Percentiles rank a stretch among this genome's conserved stretches.
Conservation (phyloP, 2,329 filamentous ascomycete species). For the Cordyceps militaris region DNA sequence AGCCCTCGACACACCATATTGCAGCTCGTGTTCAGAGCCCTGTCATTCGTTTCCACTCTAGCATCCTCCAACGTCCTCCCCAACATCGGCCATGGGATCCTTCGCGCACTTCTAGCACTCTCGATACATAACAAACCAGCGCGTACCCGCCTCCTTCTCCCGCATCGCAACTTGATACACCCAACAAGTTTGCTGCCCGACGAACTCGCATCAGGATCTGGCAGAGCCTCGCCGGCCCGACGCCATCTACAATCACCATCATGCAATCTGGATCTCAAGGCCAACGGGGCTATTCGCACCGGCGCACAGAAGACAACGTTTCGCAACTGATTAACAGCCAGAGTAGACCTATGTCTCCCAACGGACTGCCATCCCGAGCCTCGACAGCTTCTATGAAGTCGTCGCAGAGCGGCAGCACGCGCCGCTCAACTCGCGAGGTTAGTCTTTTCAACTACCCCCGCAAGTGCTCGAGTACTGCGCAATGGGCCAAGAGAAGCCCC, state of each 20-base stretch:
- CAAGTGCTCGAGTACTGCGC: neutral
- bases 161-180: neutral
- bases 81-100: conserved; percentile 4
- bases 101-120: neutral
- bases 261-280: conserved; percentile 5
- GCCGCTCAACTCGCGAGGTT: conserved; percentile 12
- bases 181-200: conserved; percentile 1
- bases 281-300: conserved; percentile 9
- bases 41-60: conserved; percentile 2
- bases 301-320: conserved; percentile 1
- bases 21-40: conserved; percentile 4
- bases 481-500: neutral
- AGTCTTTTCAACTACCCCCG: neutral
- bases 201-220: neutral
- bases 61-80: too few species aligned
- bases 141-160: neutral
- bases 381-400: conserved; percentile 12
- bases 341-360: conserved; percentile 9
- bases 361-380: conserved; percentile 3
- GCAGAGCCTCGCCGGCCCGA: neutral
- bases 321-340: neutral
- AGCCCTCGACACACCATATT: neutral
- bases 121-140: neutral
- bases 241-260: neutral
- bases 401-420: conserved; percentile 5